Conservation (phyloP, 768 basidiomycete genomes). For the Hypholoma sublateritium region DNA sequence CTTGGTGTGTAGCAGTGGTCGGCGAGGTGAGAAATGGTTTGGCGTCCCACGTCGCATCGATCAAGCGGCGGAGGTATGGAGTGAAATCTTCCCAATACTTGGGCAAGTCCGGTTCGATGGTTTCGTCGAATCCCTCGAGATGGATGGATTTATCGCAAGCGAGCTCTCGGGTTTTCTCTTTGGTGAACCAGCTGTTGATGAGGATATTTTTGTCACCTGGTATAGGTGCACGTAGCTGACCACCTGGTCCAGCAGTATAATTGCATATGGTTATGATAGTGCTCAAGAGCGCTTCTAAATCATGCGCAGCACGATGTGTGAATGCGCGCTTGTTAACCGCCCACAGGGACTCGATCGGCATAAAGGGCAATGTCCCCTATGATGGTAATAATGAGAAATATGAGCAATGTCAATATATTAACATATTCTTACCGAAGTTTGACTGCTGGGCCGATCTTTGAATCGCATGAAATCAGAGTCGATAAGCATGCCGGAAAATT, state of each 20-base stretch:
- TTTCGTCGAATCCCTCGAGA: neutral
- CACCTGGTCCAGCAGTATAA: slow-evolving; percentile 1
- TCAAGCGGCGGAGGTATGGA: neutral
- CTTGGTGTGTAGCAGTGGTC: neutral
- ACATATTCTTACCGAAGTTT: no score
- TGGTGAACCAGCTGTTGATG: neutral
- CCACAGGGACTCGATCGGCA: slow-evolving; percentile 1
- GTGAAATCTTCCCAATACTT: neutral
- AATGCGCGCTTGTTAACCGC: neutral
- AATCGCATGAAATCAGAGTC: slow-evolving; percentile 4
- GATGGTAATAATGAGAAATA: no score
- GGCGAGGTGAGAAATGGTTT: neutral
- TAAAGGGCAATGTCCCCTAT: slow-evolving; percentile 6
- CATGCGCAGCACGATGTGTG: slow-evolving; percentile 4
- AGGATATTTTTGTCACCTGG: no score
- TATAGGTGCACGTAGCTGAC: neutral
- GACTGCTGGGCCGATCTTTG: no score
- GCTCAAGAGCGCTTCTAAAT: neutral
- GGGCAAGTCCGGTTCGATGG: neutral
- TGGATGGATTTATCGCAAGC: neutral
- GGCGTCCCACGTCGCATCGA: neutral
- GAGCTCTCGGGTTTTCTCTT: neutral
- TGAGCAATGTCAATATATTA: no score
- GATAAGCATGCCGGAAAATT: slow-evolving; percentile 1
- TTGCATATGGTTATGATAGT: neutral